Conservation (phyloP, 2,329 filamentous ascomycete genomes). For the Madurella mycetomatis region DNA sequence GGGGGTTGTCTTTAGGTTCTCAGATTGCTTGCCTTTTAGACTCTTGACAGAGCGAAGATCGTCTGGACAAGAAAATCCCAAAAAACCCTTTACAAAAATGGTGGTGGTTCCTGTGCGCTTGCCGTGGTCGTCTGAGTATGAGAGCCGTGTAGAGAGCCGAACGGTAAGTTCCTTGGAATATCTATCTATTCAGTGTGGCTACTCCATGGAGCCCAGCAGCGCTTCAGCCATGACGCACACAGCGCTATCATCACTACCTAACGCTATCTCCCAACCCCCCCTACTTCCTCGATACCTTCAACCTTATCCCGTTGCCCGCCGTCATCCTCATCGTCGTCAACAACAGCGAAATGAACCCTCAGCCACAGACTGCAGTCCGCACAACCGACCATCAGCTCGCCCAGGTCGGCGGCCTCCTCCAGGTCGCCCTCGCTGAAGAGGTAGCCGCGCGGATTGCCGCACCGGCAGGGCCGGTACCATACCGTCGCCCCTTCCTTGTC, state of each 20-base stretch:
- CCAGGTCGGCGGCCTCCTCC: constrained; percentile 52
- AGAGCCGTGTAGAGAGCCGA: neutral
- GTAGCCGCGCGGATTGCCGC: constrained; percentile 59
- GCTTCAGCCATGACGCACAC: too few species aligned
- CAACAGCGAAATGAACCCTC: constrained; percentile 58
- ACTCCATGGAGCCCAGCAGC: too few species aligned
- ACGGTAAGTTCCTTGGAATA: neutral
- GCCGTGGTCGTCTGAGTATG: too few species aligned
- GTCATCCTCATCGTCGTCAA: constrained; percentile 30
- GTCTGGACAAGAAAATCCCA: constrained; percentile 54
- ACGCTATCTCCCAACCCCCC: neutral
- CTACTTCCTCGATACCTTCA: constrained; percentile 9
- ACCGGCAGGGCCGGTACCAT: constrained; percentile 54
- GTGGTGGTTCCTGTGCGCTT: neutral
- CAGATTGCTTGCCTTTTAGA: constrained; percentile 50
- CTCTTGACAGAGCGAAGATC: constrained; percentile 44
- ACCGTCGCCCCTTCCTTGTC: constrained; percentile 17
- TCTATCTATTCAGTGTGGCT: neutral
- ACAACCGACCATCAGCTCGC: constrained; percentile 61
- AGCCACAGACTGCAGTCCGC: constrained; percentile 64
- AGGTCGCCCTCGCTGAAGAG: constrained; percentile 55
- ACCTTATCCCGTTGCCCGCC: constrained; percentile 24
- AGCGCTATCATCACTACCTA: neutral
- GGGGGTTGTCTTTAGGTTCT: constrained; percentile 37
- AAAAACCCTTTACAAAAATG: constrained; percentile 29